Percentiles rank a stretch among this genome's conserved stretches.
These are phyloP conservation scores for Penicillium sp. DNA, from an alignment of 2,329 filamentous ascomycete genomes.

Conservation along the genomic window DNA sequence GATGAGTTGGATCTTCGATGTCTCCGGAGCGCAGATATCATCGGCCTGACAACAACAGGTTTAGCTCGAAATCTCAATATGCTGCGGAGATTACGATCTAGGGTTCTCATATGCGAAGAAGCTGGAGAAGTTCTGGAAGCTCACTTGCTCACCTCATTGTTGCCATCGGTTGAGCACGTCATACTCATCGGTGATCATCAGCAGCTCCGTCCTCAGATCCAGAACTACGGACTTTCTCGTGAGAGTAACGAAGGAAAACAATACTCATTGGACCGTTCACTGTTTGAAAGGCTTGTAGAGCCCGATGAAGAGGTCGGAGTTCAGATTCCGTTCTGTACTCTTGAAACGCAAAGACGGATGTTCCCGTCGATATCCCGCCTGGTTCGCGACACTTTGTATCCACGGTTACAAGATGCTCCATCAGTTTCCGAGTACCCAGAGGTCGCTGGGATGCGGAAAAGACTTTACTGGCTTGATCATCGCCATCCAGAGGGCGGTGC, in stretches of 20 bases:
- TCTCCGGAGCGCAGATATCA: conserved; percentile 8
- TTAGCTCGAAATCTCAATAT: conserved; percentile 12
- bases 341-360: conserved; percentile 14
- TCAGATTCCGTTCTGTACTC: neutral
- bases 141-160: conserved; percentile 47
- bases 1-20: conserved; percentile 7
- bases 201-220: conserved; percentile 35
- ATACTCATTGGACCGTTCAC: conserved; percentile 9
- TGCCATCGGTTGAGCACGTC: conserved; percentile 42
- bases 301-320: neutral
- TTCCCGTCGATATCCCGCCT: conserved; percentile 1
- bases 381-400: neutral
- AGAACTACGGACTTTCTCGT: conserved; percentile 18
- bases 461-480: conserved; percentile 46
- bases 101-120: conserved; percentile 62
- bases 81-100: conserved; percentile 8
- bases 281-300: conserved; percentile 14
- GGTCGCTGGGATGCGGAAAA: conserved; percentile 12
- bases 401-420: neutral
- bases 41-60: conserved; percentile 15
- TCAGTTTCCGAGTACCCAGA: conserved; percentile 5
- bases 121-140: conserved; percentile 69
- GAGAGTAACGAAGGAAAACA: neutral
- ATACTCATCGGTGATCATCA: conserved; percentile 40
- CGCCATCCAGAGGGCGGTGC: conserved; percentile 38